Conservation (phyloP, 1,139 yeast genomes). For the Candida labiduridarum region DNA sequence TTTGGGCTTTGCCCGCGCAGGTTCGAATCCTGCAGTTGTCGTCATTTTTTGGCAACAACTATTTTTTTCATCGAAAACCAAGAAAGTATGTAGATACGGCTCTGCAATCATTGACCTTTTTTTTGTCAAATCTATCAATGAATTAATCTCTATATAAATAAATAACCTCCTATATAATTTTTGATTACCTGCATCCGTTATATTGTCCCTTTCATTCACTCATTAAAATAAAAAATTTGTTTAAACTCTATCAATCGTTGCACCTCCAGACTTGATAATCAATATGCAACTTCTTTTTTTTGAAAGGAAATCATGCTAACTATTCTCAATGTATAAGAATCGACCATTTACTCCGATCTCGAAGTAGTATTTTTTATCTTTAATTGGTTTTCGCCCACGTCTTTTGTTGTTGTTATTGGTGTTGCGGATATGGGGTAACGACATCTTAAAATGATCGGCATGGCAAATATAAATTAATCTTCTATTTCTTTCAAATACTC, state of each 20-base stretch:
- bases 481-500: slow-evolving; percentile 31
- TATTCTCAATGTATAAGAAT: background rate
- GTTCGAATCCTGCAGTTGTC: slow-evolving; percentile 63
- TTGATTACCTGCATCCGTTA: background rate
- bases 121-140: background rate
- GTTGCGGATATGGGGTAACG: no score
- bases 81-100: no score
- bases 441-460: no score
- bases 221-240: no score
- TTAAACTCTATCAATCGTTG: no score
- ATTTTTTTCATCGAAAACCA: background rate
- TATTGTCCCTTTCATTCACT: no score
- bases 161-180: background rate
- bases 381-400: no score
- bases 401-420: no score
- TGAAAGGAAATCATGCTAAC: background rate
- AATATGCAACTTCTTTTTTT: background rate
- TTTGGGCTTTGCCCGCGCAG: slow-evolving; percentile 64
- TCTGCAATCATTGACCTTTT: background rate
- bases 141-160: background rate
- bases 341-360: background rate
- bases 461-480: background rate
- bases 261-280: no score
- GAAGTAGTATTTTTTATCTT: background rate
- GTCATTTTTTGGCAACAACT: slow-evolving; percentile 27